Evolutionary conservation across 164 flowering plant genomes (phyloP), one percentile per base, ranked within the genome.

Genomic region (Malania oleifera): DNA sequence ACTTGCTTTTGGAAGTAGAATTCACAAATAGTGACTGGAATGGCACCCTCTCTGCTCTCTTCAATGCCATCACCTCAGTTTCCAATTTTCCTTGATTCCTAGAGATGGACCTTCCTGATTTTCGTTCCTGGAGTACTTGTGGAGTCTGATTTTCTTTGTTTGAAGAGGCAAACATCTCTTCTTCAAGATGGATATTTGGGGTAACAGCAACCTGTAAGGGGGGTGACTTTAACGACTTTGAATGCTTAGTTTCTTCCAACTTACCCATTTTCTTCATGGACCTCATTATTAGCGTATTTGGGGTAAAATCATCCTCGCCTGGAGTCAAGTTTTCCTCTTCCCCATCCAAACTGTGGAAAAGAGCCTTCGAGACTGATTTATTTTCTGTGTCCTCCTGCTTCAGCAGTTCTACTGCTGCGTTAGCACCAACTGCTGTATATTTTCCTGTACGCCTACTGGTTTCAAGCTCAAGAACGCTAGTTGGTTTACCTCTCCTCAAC

Each of bases 251-350:
- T 67, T 72, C 82, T 57, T 67, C 72, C 13, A 66, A 38, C 61
- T 40, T 58, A 52, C 60, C 70, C 29, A 39, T 62, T 54, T 68
- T 74, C 62, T 66, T 73, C 64, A 73, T 56, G 66, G 77, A 71
- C 59, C 60, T 69, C 48, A 61, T n/a, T 20, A 54, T 34, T 48
- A 35, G 77, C 54, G 73, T 60, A 46, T 68, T 65, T 47, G 85
- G 87, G 19, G 81, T 78, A 59, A 75, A 59, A 64, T 87, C 85
- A 74, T 85, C 90, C 74, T 85, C 82, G 52, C 80, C 74, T 46
- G 90, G 86, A 41, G 82, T 70, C 58, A 63, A 78, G 13, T 67
- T 49, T 41, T 80, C 83, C 49, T 65, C 72, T 54, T 49, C 75
- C 27, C 41, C 48, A 29, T 69, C 77, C 12, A 47, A 52, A 11